A percentile compares a stretch with the other conserved stretches of the same genome.
Conservation (phyloP, 2,329 filamentous ascomycete genomes). For the Trichoderma lentiforme region DNA sequence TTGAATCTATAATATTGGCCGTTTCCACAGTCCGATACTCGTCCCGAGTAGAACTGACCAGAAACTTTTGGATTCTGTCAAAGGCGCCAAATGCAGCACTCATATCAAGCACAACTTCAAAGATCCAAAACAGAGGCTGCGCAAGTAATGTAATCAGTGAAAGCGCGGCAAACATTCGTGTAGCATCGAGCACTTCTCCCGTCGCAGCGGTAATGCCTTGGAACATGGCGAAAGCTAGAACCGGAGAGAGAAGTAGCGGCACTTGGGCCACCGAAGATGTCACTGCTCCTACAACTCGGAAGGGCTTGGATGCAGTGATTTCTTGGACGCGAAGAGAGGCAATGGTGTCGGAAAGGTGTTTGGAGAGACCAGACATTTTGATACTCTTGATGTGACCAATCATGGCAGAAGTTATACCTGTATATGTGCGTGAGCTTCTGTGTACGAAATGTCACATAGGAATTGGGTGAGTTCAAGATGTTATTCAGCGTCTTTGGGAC, state of each 20-base stretch:
- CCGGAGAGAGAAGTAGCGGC: constrained; percentile 34
- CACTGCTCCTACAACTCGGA: constrained; percentile 34
- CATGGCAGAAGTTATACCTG: constrained; percentile 32
- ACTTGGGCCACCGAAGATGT: constrained; percentile 35
- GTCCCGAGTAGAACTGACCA: constrained; percentile 27
- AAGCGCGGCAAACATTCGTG: constrained; percentile 41
- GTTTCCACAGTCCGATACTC: constrained; percentile 25
- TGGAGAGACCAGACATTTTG: constrained; percentile 39
- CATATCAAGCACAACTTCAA: constrained; percentile 37
- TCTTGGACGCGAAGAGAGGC: constrained; percentile 34
- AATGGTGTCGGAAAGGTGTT: constrained; percentile 30
- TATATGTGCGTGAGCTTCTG: not conserved
- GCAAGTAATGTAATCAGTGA: constrained; percentile 40
- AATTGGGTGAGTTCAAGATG: not conserved
- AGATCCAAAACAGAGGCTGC: constrained; percentile 38
- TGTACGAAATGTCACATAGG: not conserved
- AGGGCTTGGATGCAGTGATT: constrained; percentile 28
- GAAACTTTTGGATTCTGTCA: constrained; percentile 39
- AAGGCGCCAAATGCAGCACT: constrained; percentile 39
- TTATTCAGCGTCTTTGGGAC: not conserved
- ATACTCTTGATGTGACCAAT: constrained; percentile 42
- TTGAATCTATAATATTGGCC: not conserved
- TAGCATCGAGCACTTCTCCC: constrained; percentile 29
- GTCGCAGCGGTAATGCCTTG: constrained; percentile 29
- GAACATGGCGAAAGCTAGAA: constrained; percentile 39